A percentile compares a stretch with the other conserved stretches of the same genome.
Conservation (phyloP, 1,139 yeast genomes). For the Scheffersomyces stambukii region DNA sequence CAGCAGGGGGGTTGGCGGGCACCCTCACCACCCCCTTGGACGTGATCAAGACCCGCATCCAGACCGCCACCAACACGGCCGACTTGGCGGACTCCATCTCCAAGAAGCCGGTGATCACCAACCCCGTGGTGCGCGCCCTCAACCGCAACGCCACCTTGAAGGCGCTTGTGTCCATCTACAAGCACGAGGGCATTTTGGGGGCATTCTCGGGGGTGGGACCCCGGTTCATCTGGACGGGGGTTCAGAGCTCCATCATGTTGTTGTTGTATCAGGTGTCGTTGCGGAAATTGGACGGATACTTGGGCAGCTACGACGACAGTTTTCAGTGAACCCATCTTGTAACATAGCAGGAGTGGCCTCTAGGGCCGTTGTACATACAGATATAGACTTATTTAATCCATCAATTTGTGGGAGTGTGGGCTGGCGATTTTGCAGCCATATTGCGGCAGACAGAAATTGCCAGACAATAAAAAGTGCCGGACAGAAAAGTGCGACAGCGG, state of each 20-base stretch:
- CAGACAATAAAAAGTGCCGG: too few relatives aligned
- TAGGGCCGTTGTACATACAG: too few relatives aligned
- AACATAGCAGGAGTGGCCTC: too few relatives aligned
- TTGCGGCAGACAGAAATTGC: too few relatives aligned
- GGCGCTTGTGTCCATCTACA: constrained; percentile 66
- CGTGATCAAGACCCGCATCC: constrained; percentile 90
- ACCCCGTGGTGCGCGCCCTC: constrained; percentile 16
- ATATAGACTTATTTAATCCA: background rate
- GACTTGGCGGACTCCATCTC: constrained; percentile 8
- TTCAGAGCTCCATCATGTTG: constrained; percentile 93
- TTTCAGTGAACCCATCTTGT: too few relatives aligned
- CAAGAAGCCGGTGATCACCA: constrained; percentile 6
- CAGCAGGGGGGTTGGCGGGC: constrained; percentile 97
- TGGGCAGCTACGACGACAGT: constrained; percentile 11
- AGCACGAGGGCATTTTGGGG: constrained; percentile 72
- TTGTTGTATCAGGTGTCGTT: constrained; percentile 69
- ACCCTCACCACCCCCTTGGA: constrained; percentile 78
- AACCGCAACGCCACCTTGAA: constrained; percentile 52
- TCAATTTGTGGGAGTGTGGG: too few relatives aligned
- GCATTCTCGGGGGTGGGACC: constrained; percentile 95
- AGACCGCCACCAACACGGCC: constrained; percentile 46
- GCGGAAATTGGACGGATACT: constrained; percentile 30
- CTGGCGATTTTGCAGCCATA: too few relatives aligned
- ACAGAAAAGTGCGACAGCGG: too few relatives aligned
- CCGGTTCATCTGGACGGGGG: constrained; percentile 91